Evolutionary conservation across 2,329 filamentous ascomycete genomes (phyloP).

Genomic region (Chalaropsis thielavioides): DNA sequence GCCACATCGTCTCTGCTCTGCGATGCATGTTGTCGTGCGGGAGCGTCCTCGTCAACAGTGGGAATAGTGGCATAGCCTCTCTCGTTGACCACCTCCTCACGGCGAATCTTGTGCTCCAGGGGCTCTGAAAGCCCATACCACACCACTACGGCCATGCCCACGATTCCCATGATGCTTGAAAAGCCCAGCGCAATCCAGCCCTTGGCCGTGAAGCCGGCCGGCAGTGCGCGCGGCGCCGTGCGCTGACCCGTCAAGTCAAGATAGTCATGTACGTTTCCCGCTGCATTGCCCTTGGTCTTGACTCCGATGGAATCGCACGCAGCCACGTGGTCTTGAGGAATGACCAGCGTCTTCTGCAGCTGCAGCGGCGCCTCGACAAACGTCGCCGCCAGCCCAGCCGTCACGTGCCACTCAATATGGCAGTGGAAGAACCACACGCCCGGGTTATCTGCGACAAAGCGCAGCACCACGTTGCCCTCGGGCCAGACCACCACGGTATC

Average conservation of each 20-base stretch:
- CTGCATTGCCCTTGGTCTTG: slow-evolving; percentile 54
- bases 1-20: background rate
- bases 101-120: slow-evolving; percentile 1
- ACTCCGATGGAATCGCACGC: slow-evolving; percentile 40
- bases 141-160: slow-evolving; percentile 52
- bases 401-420: slow-evolving; percentile 66
- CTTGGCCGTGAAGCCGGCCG: slow-evolving; percentile 53
- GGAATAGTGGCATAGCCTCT: slow-evolving; percentile 14
- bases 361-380: slow-evolving; percentile 49
- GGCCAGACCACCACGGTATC: slow-evolving; percentile 54
- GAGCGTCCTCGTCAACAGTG: background rate
- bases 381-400: slow-evolving; percentile 50
- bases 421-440: slow-evolving; percentile 62
- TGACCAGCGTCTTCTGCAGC: slow-evolving; percentile 43
- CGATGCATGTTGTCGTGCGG: background rate
- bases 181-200: slow-evolving; percentile 65
- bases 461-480: slow-evolving; percentile 51
- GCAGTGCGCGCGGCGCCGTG: slow-evolving; percentile 38
- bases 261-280: slow-evolving; percentile 50
- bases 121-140: slow-evolving; percentile 27
- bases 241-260: slow-evolving; percentile 51
- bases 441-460: slow-evolving; percentile 54
- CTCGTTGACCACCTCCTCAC: slow-evolving; percentile 9
- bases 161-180: slow-evolving; percentile 50
- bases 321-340: slow-evolving; percentile 45